Conservation (phyloP, 805 yeast genomes). For the Kluyveromyces dobzhanskii region DNA sequence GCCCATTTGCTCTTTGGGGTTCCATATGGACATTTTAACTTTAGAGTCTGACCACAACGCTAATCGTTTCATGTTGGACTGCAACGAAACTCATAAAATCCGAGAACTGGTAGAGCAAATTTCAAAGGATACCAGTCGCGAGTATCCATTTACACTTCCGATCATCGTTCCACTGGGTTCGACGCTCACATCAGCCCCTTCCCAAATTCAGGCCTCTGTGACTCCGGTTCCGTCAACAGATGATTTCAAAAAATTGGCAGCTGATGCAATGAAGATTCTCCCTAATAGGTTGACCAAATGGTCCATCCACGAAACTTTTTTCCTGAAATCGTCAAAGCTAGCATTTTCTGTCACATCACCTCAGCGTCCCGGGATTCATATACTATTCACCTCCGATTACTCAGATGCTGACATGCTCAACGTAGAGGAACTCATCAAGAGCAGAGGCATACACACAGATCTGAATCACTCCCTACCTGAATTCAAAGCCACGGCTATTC, state of each 20-base stretch:
- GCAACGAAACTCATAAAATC: not conserved
- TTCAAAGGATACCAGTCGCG: not conserved
- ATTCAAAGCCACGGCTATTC: no score
- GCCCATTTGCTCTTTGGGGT: constrained; percentile 2
- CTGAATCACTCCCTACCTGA: no score
- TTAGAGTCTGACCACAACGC: constrained; percentile 1
- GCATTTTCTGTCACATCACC: not conserved
- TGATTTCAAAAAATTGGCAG: not conserved
- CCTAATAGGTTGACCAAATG: not conserved
- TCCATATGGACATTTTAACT: not conserved
- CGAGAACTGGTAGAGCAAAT: not conserved
- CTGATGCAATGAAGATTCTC: not conserved
- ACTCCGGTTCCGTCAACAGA: constrained; percentile 1
- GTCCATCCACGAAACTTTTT: not conserved
- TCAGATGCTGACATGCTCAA: not conserved
- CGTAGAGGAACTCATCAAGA: no score
- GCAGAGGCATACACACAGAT: no score
- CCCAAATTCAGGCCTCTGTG: not conserved
- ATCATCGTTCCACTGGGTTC: not conserved
- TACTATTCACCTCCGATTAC: not conserved
- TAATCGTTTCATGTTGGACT: not conserved
- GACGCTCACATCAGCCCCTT: no score
- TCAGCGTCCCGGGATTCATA: not conserved
- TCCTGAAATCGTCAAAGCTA: not conserved
- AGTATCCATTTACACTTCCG: not conserved